Conservation (phyloP, 371 early-diverging fungal species). For the Rhizopus microsporus region DNA sequence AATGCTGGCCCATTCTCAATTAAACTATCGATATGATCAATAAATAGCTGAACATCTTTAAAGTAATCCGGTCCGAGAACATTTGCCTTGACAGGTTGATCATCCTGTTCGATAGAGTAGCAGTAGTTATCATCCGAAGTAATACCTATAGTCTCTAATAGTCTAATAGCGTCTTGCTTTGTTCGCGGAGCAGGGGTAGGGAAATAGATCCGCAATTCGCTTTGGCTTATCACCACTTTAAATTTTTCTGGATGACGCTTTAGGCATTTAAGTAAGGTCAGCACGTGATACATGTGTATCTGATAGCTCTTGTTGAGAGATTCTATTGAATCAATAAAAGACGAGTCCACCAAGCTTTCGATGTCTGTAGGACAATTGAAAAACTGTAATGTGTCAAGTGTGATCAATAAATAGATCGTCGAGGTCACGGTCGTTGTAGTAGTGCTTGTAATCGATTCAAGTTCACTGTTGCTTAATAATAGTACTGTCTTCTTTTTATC, state of each 20-base stretch:
- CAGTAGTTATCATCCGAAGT: background rate
- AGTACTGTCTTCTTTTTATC: background rate
- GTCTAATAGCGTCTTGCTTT: conserved; percentile 10
- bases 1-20: conserved; percentile 37
- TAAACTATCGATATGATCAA: conserved; percentile 48
- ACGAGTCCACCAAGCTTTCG: conserved; percentile 1
- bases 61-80: conserved; percentile 45
- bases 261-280: conserved; percentile 14
- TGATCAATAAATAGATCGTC: conserved; percentile 16
- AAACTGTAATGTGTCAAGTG: conserved; percentile 18
- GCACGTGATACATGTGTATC: conserved; percentile 17
- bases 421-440: background rate
- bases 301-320: conserved; percentile 12
- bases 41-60: conserved; percentile 43
- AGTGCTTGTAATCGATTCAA: background rate
- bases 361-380: conserved; percentile 19
- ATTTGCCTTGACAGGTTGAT: background rate
- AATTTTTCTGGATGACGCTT: conserved; percentile 7
- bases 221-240: conserved; percentile 11
- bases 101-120: conserved; percentile 6
- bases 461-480: background rate
- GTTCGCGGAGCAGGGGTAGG: conserved; percentile 11
- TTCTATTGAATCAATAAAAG: conserved; percentile 19
- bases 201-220: conserved; percentile 25
- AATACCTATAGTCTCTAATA: conserved; percentile 7